Base-by-base conservation (phyloP, 352 stramenopile species). In the Pythium rishiriense region DNA sequence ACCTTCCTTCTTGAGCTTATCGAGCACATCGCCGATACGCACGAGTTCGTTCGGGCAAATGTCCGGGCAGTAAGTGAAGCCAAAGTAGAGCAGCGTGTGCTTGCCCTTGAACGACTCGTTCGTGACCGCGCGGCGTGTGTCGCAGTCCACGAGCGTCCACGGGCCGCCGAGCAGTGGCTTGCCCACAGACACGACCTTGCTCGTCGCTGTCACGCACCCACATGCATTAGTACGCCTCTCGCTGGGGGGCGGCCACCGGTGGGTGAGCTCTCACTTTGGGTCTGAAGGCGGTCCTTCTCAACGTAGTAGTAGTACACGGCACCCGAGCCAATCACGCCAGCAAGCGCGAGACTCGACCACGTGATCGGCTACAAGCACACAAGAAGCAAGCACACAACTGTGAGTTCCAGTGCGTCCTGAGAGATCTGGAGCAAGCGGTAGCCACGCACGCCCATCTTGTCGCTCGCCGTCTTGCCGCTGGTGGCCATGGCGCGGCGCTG, bases 21-120 rank as follows among this genome's bases (percentile, higher is more conserved):
- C 93, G 56, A 99, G 87, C 37, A 99, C 92, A 58, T 97, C 85
- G 15, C 93, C 96, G 25, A 99, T 91, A 70, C 99, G 99, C 54
- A 99, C 92, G 64, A 99, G 93, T 81, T 99, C 97, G 29, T 98
- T 98, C 15, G 98, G 97, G 68, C 98, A 99, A 73, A 99, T 99
- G 75, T 99, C 97, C 4, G 98, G 98, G 77, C 97, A 99, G 68
- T 98, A 93, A 60, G 97, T 98, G 83, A 99, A 99, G 66, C 98
- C 98, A 88, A 99, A 99, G 88, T 99, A 99, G 24, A 99, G 78
- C 42, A 99, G 80, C 59, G 94, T 88, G 81, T 97, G 98, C 70
- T 99, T 95, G 65, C 97, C 97, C 46, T 72, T 75, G 70, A 91
- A 98, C 66, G 87, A 87, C 37, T 86, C 89, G 69, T 98, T 90